phyloP scores from a whole-genome alignment of 2,329 filamentous ascomycete species.

The Aureobasidium sp. region DNA sequence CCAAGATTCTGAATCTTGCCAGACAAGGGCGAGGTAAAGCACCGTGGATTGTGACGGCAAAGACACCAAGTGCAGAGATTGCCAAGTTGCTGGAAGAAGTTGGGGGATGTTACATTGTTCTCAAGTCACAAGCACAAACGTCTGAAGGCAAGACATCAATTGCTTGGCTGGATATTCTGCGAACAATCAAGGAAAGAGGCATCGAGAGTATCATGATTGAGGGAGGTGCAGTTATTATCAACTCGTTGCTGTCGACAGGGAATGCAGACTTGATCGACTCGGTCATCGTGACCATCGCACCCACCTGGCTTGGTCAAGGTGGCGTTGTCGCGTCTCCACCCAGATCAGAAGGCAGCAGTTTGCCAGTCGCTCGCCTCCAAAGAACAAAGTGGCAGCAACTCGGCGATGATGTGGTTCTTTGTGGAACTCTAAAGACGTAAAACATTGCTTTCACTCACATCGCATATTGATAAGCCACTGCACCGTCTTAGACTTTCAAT shows the following conservation, averaged over 20 bases:
- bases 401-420: slow-evolving; percentile 76
- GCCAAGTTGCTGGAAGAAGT: slow-evolving; percentile 30
- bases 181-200: slow-evolving; percentile 48
- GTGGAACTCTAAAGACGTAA: slow-evolving; percentile 46
- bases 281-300: slow-evolving; percentile 82
- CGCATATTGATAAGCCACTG: background rate
- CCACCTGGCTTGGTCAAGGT: slow-evolving; percentile 74
- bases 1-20: slow-evolving; percentile 58
- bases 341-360: slow-evolving; percentile 37
- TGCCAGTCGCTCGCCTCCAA: slow-evolving; percentile 56
- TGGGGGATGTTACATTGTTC: slow-evolving; percentile 17
- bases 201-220: slow-evolving; percentile 84
- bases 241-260: slow-evolving; percentile 57
- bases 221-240: slow-evolving; percentile 76
- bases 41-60: slow-evolving; percentile 59
- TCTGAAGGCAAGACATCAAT: background rate
- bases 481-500: background rate
- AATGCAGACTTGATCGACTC: slow-evolving; percentile 60
- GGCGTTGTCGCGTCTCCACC: slow-evolving; percentile 71
- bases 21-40: slow-evolving; percentile 58
- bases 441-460: background rate
- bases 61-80: slow-evolving; percentile 31
- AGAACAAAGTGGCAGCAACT: slow-evolving; percentile 68
- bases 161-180: slow-evolving; percentile 56
- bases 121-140: slow-evolving; percentile 2